Evolutionary conservation across 495 filamentous ascomycete genomes (phyloP).

Genomic region (Penicillium parvum): DNA sequence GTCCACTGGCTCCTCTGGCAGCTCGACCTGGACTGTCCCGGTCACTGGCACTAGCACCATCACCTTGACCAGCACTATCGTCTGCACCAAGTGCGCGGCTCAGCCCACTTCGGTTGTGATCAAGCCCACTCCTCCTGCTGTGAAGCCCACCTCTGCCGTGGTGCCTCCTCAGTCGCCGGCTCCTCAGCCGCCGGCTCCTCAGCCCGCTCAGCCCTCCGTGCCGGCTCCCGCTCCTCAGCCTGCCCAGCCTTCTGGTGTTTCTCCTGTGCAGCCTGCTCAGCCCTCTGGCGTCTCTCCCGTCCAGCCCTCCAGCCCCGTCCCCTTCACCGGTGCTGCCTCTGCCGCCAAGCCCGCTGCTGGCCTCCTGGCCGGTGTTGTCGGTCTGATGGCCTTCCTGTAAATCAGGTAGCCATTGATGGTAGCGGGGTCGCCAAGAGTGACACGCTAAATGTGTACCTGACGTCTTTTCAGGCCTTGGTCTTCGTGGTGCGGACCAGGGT

Average conservation of each 20-base stretch:
- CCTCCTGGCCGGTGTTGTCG: slow-evolving; percentile 37
- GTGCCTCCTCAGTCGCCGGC: slow-evolving; percentile 3
- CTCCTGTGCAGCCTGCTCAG: slow-evolving; percentile 3
- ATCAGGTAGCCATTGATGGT: slow-evolving; percentile 8
- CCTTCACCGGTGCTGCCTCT: slow-evolving; percentile 34
- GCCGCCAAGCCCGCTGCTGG: slow-evolving; percentile 33
- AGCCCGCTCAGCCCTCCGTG: slow-evolving; percentile 1
- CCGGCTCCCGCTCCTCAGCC: slow-evolving; percentile 4
- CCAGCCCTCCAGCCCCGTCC: slow-evolving; percentile 3
- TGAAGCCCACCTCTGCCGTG: neutral
- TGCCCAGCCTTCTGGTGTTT: slow-evolving; percentile 4
- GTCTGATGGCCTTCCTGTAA: slow-evolving; percentile 40
- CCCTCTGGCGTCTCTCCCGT: slow-evolving; percentile 4
- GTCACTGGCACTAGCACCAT: slow-evolving; percentile 37
- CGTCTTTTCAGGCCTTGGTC: slow-evolving; percentile 7
- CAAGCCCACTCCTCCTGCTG: slow-evolving; percentile 7
- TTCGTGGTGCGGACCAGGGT: slow-evolving; percentile 18
- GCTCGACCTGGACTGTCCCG: slow-evolving; percentile 27
- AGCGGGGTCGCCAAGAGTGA: neutral
- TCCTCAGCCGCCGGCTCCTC: neutral
- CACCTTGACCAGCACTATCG: slow-evolving; percentile 31
- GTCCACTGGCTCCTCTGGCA: slow-evolving; percentile 30
- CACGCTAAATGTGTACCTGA: neutral
- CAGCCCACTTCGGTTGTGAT: slow-evolving; percentile 7
- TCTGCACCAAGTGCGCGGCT: slow-evolving; percentile 23